Evolutionary conservation across 2,329 filamentous ascomycete genomes (phyloP), one percentile per base, ranked within the genome.

Genomic region (Myriosclerotinia curreyana): DNA sequence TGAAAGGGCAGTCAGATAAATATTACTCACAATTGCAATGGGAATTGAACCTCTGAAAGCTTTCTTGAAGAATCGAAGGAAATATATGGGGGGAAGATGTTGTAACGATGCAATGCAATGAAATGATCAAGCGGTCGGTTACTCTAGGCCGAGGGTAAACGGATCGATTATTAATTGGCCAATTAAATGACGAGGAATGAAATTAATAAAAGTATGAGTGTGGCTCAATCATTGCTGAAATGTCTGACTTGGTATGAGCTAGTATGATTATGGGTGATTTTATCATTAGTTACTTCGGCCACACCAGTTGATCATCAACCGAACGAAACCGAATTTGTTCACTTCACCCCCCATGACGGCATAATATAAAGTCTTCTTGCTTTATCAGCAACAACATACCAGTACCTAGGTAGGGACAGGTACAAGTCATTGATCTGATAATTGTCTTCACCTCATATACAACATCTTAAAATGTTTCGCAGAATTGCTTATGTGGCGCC

Each of bases 381-480:
- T 62, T 53, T 20, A 54, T 54, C 34, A 52, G 46, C 58, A 38
- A n/a, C 46, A 31, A 34, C 20, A 46, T 50, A 48, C 20, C 20
- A 25, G 42, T 34, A n/a, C n/a, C n/a, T n/a, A 63, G 48, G 60
- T 44, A 48, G n/a, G 28, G 5, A 40, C 2, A 59, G 22, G 14
- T 63, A 36, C 15, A 42, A 34, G 9, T 40, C 9, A 11, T 22
- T 11, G 0, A 25, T 44, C 15, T 51, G 36, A n/a, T 66, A 52
- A 62, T 11, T 44, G 49, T 48, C 12, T 54, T 22, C 44, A 61
- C 53, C 60, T 60, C 22, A 31, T 42, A 56, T 12, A 36, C 20
- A 52, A 50, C 22, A 25, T 53, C 61, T 56, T 65, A 74, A 55
- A 46, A 75, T 75, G 72, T 64, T 73, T 56, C 72, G 73, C 66